These are phyloP conservation scores for Calonectria hongkongensis DNA, from an alignment of 2,329 filamentous ascomycete genomes.

Conservation along the genomic window DNA sequence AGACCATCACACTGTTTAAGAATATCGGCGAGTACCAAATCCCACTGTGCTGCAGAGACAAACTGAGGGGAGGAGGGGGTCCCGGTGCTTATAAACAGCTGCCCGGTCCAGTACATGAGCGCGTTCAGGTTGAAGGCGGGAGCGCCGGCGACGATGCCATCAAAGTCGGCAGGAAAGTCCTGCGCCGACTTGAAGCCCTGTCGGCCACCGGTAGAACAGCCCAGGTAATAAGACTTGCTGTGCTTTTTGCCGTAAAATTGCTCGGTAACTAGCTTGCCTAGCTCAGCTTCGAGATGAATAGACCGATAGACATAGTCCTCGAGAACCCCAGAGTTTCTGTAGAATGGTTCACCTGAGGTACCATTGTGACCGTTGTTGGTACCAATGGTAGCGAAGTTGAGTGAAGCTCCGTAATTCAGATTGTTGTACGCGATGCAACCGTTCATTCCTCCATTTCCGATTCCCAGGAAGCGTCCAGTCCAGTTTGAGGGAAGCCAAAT, in stretches of 20 bases:
- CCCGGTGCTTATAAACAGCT: conserved; percentile 33
- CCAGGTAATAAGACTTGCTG: conserved; percentile 71
- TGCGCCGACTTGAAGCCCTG: conserved; percentile 74
- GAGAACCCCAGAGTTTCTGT: conserved; percentile 60
- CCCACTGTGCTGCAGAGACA: conserved; percentile 59
- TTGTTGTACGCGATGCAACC: conserved; percentile 69
- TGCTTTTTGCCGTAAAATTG: conserved; percentile 63
- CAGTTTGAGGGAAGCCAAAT: conserved; percentile 68
- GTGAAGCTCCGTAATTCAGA: conserved; percentile 62
- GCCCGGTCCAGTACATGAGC: conserved; percentile 52
- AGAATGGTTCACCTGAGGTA: conserved; percentile 54
- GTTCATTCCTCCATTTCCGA: conserved; percentile 68
- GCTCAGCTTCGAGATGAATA: conserved; percentile 43
- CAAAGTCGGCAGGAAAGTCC: conserved; percentile 73
- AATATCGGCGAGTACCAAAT: conserved; percentile 65
- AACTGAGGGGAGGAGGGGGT: conserved; percentile 37
- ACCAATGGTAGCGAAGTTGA: conserved; percentile 67
- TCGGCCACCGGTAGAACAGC: conserved; percentile 76
- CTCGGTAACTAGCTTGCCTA: conserved; percentile 26
- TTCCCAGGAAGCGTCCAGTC: conserved; percentile 66
- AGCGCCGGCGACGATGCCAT: conserved; percentile 67
- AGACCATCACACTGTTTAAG: conserved; percentile 69
- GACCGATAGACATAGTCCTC: conserved; percentile 59
- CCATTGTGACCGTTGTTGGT: conserved; percentile 70
- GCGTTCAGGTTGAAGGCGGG: conserved; percentile 68